Percentiles rank a stretch among this genome's conserved stretches.
Evolutionary conservation across 768 basidiomycete species (phyloP).

Genomic region (Amanita thiersii): DNA sequence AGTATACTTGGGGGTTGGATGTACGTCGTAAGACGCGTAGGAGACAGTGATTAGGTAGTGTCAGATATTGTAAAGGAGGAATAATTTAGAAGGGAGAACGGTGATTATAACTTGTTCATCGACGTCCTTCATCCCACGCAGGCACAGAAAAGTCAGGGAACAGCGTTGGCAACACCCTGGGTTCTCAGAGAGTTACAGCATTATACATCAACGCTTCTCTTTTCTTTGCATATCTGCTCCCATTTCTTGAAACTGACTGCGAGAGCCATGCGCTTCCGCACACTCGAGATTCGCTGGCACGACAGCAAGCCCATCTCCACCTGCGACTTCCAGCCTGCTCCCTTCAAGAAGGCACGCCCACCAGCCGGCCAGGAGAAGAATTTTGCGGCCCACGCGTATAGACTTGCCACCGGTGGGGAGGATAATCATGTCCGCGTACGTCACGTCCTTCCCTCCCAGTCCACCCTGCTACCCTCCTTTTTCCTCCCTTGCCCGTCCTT

Average conservation of each 20-base stretch:
- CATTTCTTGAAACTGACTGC: not conserved
- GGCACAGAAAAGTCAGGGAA: not conserved
- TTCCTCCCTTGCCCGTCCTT: constrained; percentile 1
- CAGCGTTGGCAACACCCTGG: too few relatives aligned
- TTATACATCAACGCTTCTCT: too few relatives aligned
- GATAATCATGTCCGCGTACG: constrained; percentile 95
- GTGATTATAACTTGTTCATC: too few relatives aligned
- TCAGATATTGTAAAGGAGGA: too few relatives aligned
- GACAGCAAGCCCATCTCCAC: constrained; percentile 93
- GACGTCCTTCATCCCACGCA: not conserved
- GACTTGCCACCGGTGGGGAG: constrained; percentile 91
- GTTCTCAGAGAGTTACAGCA: too few relatives aligned
- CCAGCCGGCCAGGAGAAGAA: constrained; percentile 38
- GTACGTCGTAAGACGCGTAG: too few relatives aligned
- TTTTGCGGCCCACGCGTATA: constrained; percentile 70
- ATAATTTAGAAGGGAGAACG: too few relatives aligned
- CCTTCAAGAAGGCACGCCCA: constrained; percentile 77
- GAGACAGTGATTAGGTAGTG: too few relatives aligned
- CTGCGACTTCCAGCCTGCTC: constrained; percentile 87
- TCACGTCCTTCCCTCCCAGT: constrained; percentile 13
- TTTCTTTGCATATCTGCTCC: too few relatives aligned
- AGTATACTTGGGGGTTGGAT: too few relatives aligned
- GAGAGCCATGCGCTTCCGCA: constrained; percentile 68
- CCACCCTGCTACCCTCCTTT: not conserved
- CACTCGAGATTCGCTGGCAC: constrained; percentile 95